Base-by-base conservation (phyloP, 306 rosid genomes). In the Abrus precatorius region DNA sequence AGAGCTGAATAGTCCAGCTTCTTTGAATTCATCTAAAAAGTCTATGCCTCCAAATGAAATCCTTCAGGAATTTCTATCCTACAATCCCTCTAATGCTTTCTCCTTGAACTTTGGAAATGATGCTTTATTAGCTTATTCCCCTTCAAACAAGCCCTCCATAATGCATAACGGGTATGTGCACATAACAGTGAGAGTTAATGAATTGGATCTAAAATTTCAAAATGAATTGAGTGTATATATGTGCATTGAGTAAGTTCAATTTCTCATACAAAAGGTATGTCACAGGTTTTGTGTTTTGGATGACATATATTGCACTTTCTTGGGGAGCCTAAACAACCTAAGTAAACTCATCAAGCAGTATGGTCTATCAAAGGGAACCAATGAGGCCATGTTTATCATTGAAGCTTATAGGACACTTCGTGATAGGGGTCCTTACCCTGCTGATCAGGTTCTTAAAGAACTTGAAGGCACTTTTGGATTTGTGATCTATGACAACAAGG, bases 381-480 rank as follows among this genome's bases (percentile, higher is more conserved):
- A 95, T 14, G 99, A 95, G 78, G 97, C 98, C 1, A 73, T 95
- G 86, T 83, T 92, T 36, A 87, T 95, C 78, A 91, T 80, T 7
- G 92, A 95, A 84, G 97, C 97, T 40, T 95, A 95, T 30, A 78
- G 91, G 88, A 95, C 97, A 27, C 95, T 95, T 20, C 90, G 97
- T 0, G 99, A 95, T 34, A 83, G 99, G 7, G 93, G 95, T 14
- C 99, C 97, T 0, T 95, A 95, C 83, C 99, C 97, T 0, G 99
- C 99, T 12, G 97, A 95, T 84, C 97, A 95, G 78, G 99, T 95
- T 74, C 90, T 95, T 11, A 92, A 91, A 67, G 95, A 91, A 13
- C 91, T 95, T 13, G 99, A 95, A 27, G 99, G 97, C 11, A 86
- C 76, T 71, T 95, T 92, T 80, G 97, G 89, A 52, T 95, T 95